Base-by-base conservation (phyloP, 139 green algal genomes). In the Spirogloea muscicola region DNA sequence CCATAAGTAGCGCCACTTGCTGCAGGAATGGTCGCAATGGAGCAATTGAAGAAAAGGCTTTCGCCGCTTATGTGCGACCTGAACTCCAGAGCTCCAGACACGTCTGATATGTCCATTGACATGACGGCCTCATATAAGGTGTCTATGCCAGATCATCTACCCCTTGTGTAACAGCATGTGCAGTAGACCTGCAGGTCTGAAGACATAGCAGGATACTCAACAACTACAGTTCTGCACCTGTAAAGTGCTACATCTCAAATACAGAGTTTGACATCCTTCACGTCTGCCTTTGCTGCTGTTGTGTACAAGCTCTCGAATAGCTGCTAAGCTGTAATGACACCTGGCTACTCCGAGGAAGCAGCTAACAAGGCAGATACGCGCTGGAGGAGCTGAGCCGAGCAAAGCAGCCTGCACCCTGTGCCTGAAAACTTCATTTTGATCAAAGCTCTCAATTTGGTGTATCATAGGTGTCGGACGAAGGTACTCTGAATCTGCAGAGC, bases 401-500 rank as follows among this genome's bases (percentile, higher is more conserved):
- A 21, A 55, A 31, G 21, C 46, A 55, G 21, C 21, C 21, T 55
- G 21, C 21, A 31, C 46, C 46, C 21, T 55, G 46, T 55, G 46
- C 21, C 21, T 55, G 46, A 55, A 55, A 55, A 55, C 21, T 21
- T 21, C 21, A 21, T 55, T 21, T 21, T 55, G 46, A 55, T 55
- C 21, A 55, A 31, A 21, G 46, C 21, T 55, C 21, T 21, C 21
- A 21, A 31, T 31, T 31, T 21, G 21, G 21, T 55, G 7, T 68
- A 39, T 62, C 59, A 31, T 49, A 79, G 72, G 58, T 79, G 27
- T 75, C 39, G 16, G 73, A 65, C 25, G 73, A 60, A 21, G 73
- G 73, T 0, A 74, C 66, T 48, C 57, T 81, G 25, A 81, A 81
- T 39, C 57, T 81, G 66, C 39, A 75, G 61, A 75, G 73, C 41